Conservation (phyloP, 1,284 basidiomycete genomes). For the Albatrellus sp. region DNA sequence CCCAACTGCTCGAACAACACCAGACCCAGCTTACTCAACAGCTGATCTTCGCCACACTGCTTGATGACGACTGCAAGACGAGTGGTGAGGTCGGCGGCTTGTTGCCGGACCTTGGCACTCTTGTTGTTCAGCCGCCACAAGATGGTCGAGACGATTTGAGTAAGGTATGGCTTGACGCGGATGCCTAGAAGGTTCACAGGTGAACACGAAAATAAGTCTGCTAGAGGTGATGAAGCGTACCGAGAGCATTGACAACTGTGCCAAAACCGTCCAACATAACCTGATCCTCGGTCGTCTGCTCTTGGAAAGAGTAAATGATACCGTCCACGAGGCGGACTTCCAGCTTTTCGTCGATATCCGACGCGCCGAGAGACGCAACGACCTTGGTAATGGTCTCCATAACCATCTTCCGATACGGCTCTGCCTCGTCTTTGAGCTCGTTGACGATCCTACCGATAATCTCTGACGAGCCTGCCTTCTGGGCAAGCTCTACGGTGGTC, state of each 20-base stretch:
- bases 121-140: conserved; percentile 99
- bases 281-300: conserved; percentile 97
- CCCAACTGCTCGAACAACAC: conserved; percentile 98
- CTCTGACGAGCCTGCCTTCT: conserved; percentile 93
- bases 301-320: conserved; percentile 99
- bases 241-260: conserved; percentile 90
- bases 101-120: conserved; percentile 97
- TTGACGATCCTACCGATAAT: conserved; percentile 94
- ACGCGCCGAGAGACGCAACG: conserved; percentile 82
- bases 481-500: conserved; percentile 94
- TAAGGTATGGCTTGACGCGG: conserved; percentile 97
- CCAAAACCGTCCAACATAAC: conserved; percentile 99
- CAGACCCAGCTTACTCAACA: conserved; percentile 92
- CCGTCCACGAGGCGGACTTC: conserved; percentile 94
- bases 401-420: conserved; percentile 99
- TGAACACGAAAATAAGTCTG: not conserved
- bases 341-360: conserved; percentile 92
- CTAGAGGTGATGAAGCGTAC: conserved; percentile 11
- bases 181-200: conserved; percentile 39
- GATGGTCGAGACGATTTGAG: conserved; percentile 98
- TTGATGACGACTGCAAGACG: conserved; percentile 96
- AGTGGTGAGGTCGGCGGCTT: conserved; percentile 94
- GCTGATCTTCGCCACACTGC: conserved; percentile 93
- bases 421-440: conserved; percentile 92
- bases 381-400: conserved; percentile 99